phyloP scores from a whole-genome alignment of 2,329 filamentous ascomycete species.

The Seiridium unicorne region DNA sequence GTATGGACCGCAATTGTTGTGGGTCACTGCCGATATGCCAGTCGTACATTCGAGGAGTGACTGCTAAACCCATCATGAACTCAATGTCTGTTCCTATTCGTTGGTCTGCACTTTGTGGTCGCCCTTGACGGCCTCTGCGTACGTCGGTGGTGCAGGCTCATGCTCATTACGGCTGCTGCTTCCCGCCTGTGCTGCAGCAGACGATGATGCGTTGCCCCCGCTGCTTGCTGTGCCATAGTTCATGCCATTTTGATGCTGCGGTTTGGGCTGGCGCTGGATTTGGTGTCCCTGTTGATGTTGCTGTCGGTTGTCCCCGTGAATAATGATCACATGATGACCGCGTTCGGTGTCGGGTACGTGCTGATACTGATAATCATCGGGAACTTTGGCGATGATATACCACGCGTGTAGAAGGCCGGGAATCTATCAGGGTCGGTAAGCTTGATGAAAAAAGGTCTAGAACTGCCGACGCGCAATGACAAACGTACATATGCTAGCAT shows the following conservation, averaged over 20 bases:
- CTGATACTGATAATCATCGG: constrained; percentile 76
- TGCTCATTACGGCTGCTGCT: constrained; percentile 40
- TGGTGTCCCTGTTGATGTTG: constrained; percentile 29
- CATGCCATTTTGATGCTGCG: constrained; percentile 32
- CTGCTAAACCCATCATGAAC: background rate
- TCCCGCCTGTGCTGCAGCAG: constrained; percentile 36
- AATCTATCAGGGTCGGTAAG: constrained; percentile 39
- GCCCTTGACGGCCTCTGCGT: constrained; percentile 84
- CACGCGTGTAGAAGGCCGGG: constrained; percentile 92
- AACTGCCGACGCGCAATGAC: background rate
- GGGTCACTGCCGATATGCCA: too few species aligned
- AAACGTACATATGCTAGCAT: constrained; percentile 62
- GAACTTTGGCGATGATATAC: constrained; percentile 95
- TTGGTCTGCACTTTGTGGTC: constrained; percentile 85
- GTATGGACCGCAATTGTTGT: too few species aligned
- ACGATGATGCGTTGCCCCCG: constrained; percentile 26
- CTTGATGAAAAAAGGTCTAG: too few species aligned
- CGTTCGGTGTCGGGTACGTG: constrained; percentile 53
- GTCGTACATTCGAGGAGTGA: too few species aligned
- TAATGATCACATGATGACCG: constrained; percentile 75
- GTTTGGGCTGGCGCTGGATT: constrained; percentile 28
- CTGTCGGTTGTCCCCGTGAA: constrained; percentile 39
- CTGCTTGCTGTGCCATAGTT: constrained; percentile 45
- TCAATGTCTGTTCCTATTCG: constrained; percentile 37
- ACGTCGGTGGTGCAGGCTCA: constrained; percentile 67